A percentile compares a stretch with the other conserved stretches of the same genome.
Conservation (phyloP, 1,139 yeast species). For the Blastobotrys capitulatus region DNA sequence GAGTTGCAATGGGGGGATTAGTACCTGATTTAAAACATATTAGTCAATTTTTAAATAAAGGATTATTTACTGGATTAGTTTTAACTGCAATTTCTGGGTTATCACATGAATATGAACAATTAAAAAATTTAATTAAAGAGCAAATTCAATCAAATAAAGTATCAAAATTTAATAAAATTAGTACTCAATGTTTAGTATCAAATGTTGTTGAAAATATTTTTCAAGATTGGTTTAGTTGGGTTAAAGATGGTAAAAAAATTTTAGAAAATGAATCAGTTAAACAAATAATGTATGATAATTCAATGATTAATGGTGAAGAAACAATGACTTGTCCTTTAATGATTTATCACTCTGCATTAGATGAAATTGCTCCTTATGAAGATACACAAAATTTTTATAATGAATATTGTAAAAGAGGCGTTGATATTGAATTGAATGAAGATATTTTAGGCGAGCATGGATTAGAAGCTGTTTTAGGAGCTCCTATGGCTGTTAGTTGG, state of each 20-base stretch:
- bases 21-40: constrained; percentile 15
- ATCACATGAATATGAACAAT: constrained; percentile 26
- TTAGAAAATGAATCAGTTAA: constrained; percentile 13
- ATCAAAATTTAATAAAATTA: constrained; percentile 14
- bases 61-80: constrained; percentile 25
- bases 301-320: constrained; percentile 14
- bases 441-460: constrained; percentile 11
- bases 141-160: constrained; percentile 14
- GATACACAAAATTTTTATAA: constrained; percentile 18
- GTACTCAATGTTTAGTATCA: constrained; percentile 16
- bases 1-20: constrained; percentile 14
- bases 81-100: constrained; percentile 29
- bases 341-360: constrained; percentile 29
- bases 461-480: constrained; percentile 5
- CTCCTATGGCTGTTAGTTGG: constrained; percentile 10
- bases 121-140: constrained; percentile 11
- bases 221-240: constrained; percentile 20
- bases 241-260: constrained; percentile 18
- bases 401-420: constrained; percentile 11
- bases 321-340: constrained; percentile 24
- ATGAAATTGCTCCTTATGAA: constrained; percentile 24
- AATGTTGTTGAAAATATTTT: constrained; percentile 17
- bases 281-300: constrained; percentile 17
- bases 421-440: constrained; percentile 21
- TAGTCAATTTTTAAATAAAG: constrained; percentile 11